Evolutionary conservation across 306 rosid species (phyloP).

Genomic region (Datisca glomerata): DNA sequence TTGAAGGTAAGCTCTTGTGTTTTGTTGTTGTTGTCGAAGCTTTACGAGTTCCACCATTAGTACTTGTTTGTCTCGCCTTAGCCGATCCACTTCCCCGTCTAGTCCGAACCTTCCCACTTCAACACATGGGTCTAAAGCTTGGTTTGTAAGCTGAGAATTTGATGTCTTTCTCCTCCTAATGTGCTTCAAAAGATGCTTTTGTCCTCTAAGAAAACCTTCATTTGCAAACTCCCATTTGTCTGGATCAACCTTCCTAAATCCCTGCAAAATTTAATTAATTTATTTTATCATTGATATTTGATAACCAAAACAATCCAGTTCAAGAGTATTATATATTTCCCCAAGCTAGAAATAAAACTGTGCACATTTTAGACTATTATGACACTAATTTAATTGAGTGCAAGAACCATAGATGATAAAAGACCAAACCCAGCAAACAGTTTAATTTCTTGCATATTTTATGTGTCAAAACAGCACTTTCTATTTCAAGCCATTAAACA

Average conservation of each 20-base stretch:
- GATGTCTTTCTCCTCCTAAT: slow-evolving; percentile 56
- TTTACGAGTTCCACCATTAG: slow-evolving; percentile 62
- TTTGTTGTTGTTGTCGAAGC: slow-evolving; percentile 62
- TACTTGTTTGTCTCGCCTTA: slow-evolving; percentile 53
- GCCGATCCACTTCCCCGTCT: slow-evolving; percentile 41
- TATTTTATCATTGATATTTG: background rate
- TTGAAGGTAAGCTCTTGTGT: slow-evolving; percentile 27
- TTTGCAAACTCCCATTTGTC: slow-evolving; percentile 87
- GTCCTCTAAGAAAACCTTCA: slow-evolving; percentile 74
- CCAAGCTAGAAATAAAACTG: background rate
- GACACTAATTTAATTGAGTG: background rate
- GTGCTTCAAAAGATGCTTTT: slow-evolving; percentile 51
- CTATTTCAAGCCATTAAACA: no score
- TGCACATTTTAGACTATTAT: no score
- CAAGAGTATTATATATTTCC: no score
- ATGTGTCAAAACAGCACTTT: no score
- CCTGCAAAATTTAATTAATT: slow-evolving; percentile 31
- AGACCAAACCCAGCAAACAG: background rate
- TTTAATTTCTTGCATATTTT: no score
- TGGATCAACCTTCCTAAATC: slow-evolving; percentile 77
- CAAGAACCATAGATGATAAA: background rate
- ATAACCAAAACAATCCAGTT: no score
- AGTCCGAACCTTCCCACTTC: slow-evolving; percentile 67
- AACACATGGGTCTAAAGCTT: slow-evolving; percentile 42
- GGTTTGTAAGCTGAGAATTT: slow-evolving; percentile 17